These are phyloP conservation scores for Cokeromyces recurvatus DNA, from an alignment of 371 early-diverging fungal species.

Conservation along the genomic window DNA sequence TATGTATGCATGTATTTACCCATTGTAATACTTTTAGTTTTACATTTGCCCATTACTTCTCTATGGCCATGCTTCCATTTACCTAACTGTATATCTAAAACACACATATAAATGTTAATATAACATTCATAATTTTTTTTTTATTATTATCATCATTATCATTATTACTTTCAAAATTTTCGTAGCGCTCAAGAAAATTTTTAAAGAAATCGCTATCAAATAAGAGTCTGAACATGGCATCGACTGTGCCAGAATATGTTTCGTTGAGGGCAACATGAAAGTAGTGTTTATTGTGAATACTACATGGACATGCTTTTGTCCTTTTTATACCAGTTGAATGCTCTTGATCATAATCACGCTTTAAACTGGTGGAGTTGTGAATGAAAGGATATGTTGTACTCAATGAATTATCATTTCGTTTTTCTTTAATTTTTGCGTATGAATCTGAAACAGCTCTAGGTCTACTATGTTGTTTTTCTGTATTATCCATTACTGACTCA, in stretches of 20 bases:
- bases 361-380: no score
- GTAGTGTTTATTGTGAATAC: slow-evolving; percentile 38
- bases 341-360: background rate
- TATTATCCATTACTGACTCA: no score
- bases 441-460: slow-evolving; percentile 18
- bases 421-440: no score
- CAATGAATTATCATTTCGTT: no score
- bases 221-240: slow-evolving; percentile 35
- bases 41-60: slow-evolving; percentile 16
- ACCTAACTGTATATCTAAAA: slow-evolving; percentile 25
- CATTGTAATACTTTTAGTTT: slow-evolving; percentile 18
- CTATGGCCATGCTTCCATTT: slow-evolving; percentile 23
- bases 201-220: slow-evolving; percentile 28
- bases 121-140: no score
- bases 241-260: slow-evolving; percentile 35
- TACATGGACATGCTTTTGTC: slow-evolving; percentile 35
- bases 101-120: background rate
- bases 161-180: slow-evolving; percentile 31
- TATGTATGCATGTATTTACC: no score
- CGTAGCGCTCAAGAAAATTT: slow-evolving; percentile 22
- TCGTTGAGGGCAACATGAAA: slow-evolving; percentile 33
- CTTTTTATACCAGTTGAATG: slow-evolving; percentile 11
- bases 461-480: no score
- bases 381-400: no score
- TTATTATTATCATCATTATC: slow-evolving; percentile 11